Evolutionary conservation across 2,329 filamentous ascomycete genomes (phyloP).

Genomic region (Colletotrichum graminicola): DNA sequence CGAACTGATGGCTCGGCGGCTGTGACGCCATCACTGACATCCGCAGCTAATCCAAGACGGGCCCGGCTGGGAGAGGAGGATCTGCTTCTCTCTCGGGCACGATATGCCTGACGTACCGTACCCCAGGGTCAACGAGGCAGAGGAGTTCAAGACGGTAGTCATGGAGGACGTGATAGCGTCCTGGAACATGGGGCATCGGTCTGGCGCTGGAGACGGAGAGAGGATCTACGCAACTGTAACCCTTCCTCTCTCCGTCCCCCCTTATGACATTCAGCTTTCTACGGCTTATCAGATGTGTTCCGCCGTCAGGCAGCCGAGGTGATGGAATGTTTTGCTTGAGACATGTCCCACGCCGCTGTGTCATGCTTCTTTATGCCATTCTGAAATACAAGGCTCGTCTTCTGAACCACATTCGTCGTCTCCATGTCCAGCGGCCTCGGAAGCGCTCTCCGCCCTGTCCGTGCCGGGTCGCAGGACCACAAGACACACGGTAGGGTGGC

Average conservation of each 20-base stretch:
- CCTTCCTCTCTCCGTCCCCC: no score
- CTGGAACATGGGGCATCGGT: slow-evolving; percentile 16
- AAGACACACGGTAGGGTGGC: no score
- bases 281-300: no score
- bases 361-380: no score
- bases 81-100: slow-evolving; percentile 50
- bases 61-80: slow-evolving; percentile 52
- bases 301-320: no score
- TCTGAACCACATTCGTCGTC: no score
- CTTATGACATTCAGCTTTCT: background rate
- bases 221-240: background rate
- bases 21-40: slow-evolving; percentile 48
- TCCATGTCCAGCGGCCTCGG: no score
- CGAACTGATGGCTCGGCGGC: slow-evolving; percentile 54
- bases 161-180: slow-evolving; percentile 15
- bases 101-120: slow-evolving; percentile 47
- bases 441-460: no score
- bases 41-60: slow-evolving; percentile 47
- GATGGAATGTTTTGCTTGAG: no score
- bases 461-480: background rate
- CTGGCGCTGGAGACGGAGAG: slow-evolving; percentile 7
- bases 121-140: slow-evolving; percentile 48
- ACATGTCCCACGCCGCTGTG: no score
- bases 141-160: slow-evolving; percentile 45
- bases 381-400: no score